Percentiles rank a stretch among this genome's conserved stretches.
These are phyloP conservation scores for Dioszegia crocea DNA, from an alignment of 768 basidiomycete species.

Conservation along the genomic window DNA sequence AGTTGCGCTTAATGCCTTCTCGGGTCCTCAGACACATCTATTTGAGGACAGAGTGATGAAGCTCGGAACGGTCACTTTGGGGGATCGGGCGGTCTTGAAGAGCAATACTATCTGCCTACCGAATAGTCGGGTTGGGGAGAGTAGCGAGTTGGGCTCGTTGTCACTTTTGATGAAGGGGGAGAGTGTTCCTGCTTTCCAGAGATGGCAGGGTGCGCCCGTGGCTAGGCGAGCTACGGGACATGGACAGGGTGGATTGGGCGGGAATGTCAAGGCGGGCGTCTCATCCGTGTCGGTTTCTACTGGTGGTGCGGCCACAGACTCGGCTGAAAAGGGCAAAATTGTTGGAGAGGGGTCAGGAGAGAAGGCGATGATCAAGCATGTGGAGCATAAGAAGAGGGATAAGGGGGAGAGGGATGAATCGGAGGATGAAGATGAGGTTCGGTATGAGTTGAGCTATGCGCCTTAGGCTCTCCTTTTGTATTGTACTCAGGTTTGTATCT, in stretches of 20 bases:
- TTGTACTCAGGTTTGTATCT: too few species aligned
- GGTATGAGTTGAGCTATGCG: not conserved
- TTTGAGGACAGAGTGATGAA: conserved; percentile 7
- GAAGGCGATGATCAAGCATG: not conserved
- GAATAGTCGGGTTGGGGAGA: not conserved
- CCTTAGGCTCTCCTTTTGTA: too few species aligned
- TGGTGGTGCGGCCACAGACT: not conserved
- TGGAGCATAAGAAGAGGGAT: too few species aligned
- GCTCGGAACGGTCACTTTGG: not conserved
- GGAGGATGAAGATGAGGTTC: not conserved
- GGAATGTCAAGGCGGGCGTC: too few species aligned
- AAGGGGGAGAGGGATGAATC: not conserved
- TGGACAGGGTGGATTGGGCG: not conserved
- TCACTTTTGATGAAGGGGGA: conserved; percentile 6
- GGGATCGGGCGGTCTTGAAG: not conserved
- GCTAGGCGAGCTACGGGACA: not conserved
- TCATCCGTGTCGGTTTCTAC: not conserved
- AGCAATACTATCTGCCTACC: not conserved
- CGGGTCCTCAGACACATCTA: conserved; percentile 2
- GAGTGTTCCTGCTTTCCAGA: not conserved
- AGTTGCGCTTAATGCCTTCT: not conserved
- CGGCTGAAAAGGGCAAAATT: not conserved
- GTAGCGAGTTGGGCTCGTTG: not conserved
- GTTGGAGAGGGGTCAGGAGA: not conserved
- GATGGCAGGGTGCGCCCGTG: conserved; percentile 1